Percentiles rank a stretch among this genome's conserved stretches.
Evolutionary conservation across 2,329 filamentous ascomycete genomes (phyloP).

Genomic region (Phialophora chinensis): DNA sequence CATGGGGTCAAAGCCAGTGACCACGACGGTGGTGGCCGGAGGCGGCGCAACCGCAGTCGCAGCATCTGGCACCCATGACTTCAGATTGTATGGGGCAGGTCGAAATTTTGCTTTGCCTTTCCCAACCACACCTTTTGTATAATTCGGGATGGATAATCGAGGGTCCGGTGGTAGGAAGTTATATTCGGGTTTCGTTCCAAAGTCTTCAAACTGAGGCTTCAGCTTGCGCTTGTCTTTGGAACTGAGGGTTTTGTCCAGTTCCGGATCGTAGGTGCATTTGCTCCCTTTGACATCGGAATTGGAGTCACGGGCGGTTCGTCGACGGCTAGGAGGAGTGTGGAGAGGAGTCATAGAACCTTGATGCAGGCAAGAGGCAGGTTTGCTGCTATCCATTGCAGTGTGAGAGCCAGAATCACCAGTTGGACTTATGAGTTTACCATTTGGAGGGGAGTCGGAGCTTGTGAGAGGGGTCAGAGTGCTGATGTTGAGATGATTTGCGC

Average conservation of each 20-base stretch:
- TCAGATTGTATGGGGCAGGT: slow-evolving; percentile 77
- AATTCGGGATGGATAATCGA: slow-evolving; percentile 71
- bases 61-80: slow-evolving; percentile 80
- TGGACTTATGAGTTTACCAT: slow-evolving; percentile 62
- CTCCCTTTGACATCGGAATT: slow-evolving; percentile 62
- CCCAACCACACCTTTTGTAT: slow-evolving; percentile 65
- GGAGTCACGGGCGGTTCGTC: slow-evolving; percentile 57
- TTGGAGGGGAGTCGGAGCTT: slow-evolving; percentile 69
- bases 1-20: slow-evolving; percentile 90
- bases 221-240: slow-evolving; percentile 60
- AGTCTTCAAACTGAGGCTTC: slow-evolving; percentile 59
- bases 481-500: slow-evolving; percentile 59
- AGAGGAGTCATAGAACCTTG: slow-evolving; percentile 50
- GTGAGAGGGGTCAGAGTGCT: slow-evolving; percentile 69
- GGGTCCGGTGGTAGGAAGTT: slow-evolving; percentile 81
- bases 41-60: slow-evolving; percentile 80
- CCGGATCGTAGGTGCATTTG: slow-evolving; percentile 67
- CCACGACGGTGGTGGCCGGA: slow-evolving; percentile 86
- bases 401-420: slow-evolving; percentile 41
- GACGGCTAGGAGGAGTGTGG: slow-evolving; percentile 51
- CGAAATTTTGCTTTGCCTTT: slow-evolving; percentile 74
- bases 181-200: slow-evolving; percentile 69
- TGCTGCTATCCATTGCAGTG: slow-evolving; percentile 29
- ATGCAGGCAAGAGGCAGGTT: slow-evolving; percentile 41
- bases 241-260: slow-evolving; percentile 63